Evolutionary conservation across 2,329 filamentous ascomycete species (phyloP), one percentile per base, ranked within the genome.

Genomic region (Aspergillus sp.): DNA sequence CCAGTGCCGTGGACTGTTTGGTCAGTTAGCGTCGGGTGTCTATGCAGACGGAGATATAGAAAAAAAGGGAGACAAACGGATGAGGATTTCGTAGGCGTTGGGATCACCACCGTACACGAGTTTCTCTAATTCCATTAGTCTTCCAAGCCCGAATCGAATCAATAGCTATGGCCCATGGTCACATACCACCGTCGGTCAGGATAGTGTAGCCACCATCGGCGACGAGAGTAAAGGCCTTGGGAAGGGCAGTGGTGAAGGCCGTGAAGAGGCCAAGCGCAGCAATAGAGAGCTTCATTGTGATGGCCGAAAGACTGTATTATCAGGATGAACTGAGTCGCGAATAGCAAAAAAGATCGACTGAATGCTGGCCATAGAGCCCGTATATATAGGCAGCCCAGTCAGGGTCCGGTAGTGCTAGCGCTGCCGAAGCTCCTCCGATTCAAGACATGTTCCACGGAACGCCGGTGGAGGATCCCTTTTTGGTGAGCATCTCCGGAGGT

Each of bases 11-110:
- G 36, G 9, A 26, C 26, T 39, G 36, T 39, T 39, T 19, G 19
- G 19, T 19, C 19, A 19, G 19, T 19, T 19, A 19, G 19, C 19
- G 19, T 19, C 19, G 19, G 27, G 12, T 39, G n/a, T 26, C 7
- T 5, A 8, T 8, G 12, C 19, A 39, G 9, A 7, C 5, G 7
- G n/a, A 26, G 36, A 39, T 8, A 19, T 12, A 39, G 36, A 8
- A 26, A 8, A 26, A 49, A 47, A 43, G 48, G 53, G 50, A 62
- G 30, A 49, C 55, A 54, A 55, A 60, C 58, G 57, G 54, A 61
- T 58, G 41, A 58, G 55, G 40, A 60, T 55, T 28, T 58, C 52
- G 29, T 57, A 51, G 44, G 32, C 44, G 36, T 49, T 52, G 44
- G 52, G 48, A 35, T 56, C 55, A 36, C 44, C 52, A 43, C 52